Conservation (phyloP, 2,329 filamentous ascomycete genomes). For the Pseudocercospora cruenta region DNA sequence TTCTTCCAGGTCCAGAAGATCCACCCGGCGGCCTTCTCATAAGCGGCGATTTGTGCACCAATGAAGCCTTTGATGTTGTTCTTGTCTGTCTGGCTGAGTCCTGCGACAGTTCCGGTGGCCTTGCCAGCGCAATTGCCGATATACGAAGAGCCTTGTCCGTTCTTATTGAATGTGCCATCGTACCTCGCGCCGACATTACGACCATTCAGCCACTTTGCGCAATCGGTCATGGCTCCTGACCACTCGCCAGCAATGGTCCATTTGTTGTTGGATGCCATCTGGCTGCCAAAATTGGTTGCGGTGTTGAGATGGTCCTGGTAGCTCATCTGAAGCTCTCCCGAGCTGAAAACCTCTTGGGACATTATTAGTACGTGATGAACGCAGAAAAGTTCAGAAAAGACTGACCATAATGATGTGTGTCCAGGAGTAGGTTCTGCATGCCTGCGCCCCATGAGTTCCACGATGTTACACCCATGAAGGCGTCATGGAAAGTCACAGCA, state of each 20-base stretch:
- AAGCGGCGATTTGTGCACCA: slow-evolving; percentile 52
- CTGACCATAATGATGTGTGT: slow-evolving; percentile 49
- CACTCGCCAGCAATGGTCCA: slow-evolving; percentile 54
- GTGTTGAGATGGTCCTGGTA: slow-evolving; percentile 44
- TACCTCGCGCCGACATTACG: slow-evolving; percentile 52
- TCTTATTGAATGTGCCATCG: slow-evolving; percentile 45
- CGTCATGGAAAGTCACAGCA: slow-evolving; percentile 52
- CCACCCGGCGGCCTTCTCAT: slow-evolving; percentile 53
- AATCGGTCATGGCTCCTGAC: slow-evolving; percentile 53
- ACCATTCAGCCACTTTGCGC: slow-evolving; percentile 54
- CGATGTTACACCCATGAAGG: slow-evolving; percentile 48
- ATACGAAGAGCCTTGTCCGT: slow-evolving; percentile 41
- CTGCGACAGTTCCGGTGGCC: slow-evolving; percentile 48
- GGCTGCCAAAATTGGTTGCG: slow-evolving; percentile 49
- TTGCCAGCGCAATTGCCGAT: slow-evolving; percentile 51
- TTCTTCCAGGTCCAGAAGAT: slow-evolving; percentile 58
- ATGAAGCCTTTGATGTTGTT: slow-evolving; percentile 50
- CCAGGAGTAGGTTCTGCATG: slow-evolving; percentile 50
- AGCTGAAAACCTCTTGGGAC: slow-evolving; percentile 47
- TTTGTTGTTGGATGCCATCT: slow-evolving; percentile 52
- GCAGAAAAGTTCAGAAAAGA: no score
- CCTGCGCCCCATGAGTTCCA: slow-evolving; percentile 51
- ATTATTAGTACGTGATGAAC: no score
- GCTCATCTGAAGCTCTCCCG: slow-evolving; percentile 42
- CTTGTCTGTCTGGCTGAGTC: slow-evolving; percentile 47